These are phyloP conservation scores for Paracamarosporium sp. DNA, from an alignment of 2,329 filamentous ascomycete species.

Conservation along the genomic window DNA sequence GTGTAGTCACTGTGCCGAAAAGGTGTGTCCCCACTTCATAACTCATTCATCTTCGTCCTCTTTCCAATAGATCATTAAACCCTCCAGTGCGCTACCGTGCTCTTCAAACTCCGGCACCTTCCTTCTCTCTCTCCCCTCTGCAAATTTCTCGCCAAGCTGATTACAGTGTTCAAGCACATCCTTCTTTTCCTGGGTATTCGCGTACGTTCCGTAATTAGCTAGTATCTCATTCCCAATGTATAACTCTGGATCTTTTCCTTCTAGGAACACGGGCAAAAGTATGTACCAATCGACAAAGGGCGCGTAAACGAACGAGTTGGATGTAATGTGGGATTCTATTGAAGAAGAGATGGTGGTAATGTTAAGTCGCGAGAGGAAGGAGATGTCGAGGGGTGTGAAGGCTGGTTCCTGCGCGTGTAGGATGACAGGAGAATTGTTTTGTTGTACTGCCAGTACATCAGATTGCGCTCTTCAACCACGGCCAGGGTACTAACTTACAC, in stretches of 20 bases:
- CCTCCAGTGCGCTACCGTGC: slow-evolving; percentile 39
- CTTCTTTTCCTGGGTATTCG: slow-evolving; percentile 30
- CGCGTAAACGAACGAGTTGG: slow-evolving; percentile 37
- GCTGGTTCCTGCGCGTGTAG: slow-evolving; percentile 45
- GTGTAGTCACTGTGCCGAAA: background rate
- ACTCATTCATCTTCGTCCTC: slow-evolving; percentile 12
- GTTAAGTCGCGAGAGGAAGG: slow-evolving; percentile 32
- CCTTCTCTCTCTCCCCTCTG: slow-evolving; percentile 19
- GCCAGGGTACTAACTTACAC: slow-evolving; percentile 9
- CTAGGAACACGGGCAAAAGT: slow-evolving; percentile 38
- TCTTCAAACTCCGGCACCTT: slow-evolving; percentile 35
- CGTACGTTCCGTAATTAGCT: slow-evolving; percentile 34
- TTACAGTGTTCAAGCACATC: slow-evolving; percentile 35
- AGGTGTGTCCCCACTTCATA: background rate
- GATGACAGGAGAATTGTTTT: slow-evolving; percentile 8
- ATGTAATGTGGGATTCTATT: slow-evolving; percentile 29
- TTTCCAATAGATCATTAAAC: slow-evolving; percentile 40
- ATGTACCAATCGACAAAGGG: slow-evolving; percentile 47
- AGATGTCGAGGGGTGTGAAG: slow-evolving; percentile 40
- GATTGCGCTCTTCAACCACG: background rate
- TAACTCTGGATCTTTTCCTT: slow-evolving; percentile 33
- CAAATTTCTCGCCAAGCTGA: slow-evolving; percentile 32
- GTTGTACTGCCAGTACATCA: slow-evolving; percentile 10
- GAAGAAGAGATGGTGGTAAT: slow-evolving; percentile 20
- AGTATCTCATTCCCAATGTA: slow-evolving; percentile 48